Evolutionary conservation across 2,329 filamentous ascomycete genomes (phyloP), one percentile per base, ranked within the genome.

Genomic region (Sclerotinia nivalis): DNA sequence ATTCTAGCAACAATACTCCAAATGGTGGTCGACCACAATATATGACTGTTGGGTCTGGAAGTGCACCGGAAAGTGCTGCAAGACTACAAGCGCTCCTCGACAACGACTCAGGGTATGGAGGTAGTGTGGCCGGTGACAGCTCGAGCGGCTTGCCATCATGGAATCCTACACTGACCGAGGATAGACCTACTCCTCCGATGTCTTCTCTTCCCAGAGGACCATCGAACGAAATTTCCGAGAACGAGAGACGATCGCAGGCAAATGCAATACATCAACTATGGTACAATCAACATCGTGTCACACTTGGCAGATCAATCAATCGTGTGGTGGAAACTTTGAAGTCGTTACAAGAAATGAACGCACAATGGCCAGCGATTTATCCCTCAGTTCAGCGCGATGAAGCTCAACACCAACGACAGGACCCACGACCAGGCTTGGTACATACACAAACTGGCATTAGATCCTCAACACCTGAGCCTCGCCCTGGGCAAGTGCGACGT

Each of bases 361-460:
- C 90, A 20, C 87, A 89, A 77, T 98, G 96, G 96, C 96, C 96
- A 1, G 95, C 94, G 45, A 92, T 96, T 79, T 99, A 99, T 79
- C 96, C 96, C 67, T 93, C 94, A 2, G 89, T 95, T 4, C 89
- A 93, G 78, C 85, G 88, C 73, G 79, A 87, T 47, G 85, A 87
- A 66, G 72, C 78, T 71, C 75, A 58, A 77, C 79, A 40, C 76
- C 76, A 81, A 7, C 81, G 83, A 62, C 83, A 85, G 40, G 84
- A 86, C 22, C 82, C 86, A 20, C 84, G 90, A 40, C 90, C 91
- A 15, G 85, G 85, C 31, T 80, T 93, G 66, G 81, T 84, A 47
- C 90, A 92, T 73, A 85, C 89, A 2, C 85, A 88, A 69, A 88
- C 91, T 4, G 86, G 85, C 8, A 72, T 79, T 76, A 54, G 77